These are phyloP conservation scores for Guadua angustifolia DNA, from an alignment of 176 grass and related monocot genomes.

Conservation along the genomic window DNA sequence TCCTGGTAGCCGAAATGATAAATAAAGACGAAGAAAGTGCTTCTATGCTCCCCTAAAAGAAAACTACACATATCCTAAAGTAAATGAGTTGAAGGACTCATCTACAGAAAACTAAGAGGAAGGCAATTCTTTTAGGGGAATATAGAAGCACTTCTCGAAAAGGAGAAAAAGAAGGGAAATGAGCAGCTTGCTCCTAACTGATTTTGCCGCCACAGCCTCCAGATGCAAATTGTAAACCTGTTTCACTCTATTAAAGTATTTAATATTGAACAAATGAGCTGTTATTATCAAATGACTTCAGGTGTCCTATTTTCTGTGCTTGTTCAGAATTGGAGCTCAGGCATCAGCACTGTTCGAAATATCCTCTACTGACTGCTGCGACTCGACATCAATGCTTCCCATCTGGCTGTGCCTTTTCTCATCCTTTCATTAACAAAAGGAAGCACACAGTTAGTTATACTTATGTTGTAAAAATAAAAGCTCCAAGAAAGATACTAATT, in stretches of 20 bases:
- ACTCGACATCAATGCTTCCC: constrained; percentile 77
- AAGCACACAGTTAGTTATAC: background rate
- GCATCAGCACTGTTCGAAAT: constrained; percentile 46
- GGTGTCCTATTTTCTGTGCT: constrained; percentile 30
- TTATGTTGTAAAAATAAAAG: constrained; percentile 7
- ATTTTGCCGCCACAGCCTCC: constrained; percentile 9
- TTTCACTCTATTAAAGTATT: constrained; percentile 34
- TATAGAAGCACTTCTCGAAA: constrained; percentile 45
- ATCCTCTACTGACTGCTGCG: constrained; percentile 55
- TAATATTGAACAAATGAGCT: constrained; percentile 41
- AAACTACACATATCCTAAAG: constrained; percentile 43
- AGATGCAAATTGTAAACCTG: constrained; percentile 53
- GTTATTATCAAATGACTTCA: constrained; percentile 32
- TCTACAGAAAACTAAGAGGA: constrained; percentile 23
- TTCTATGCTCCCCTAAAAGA: constrained; percentile 54
- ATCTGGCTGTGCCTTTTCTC: constrained; percentile 65
- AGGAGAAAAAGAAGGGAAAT: background rate
- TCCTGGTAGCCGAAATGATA: constrained; percentile 39
- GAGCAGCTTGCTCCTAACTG: constrained; percentile 39
- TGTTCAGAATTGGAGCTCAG: constrained; percentile 38
- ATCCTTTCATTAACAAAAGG: constrained; percentile 47
- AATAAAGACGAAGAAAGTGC: constrained; percentile 33
- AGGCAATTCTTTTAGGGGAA: constrained; percentile 44
- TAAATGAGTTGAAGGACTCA: constrained; percentile 30
- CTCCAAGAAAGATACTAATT: background rate